phyloP scores from a whole-genome alignment of 1,284 basidiomycete species.

The Mycena citricolor region DNA sequence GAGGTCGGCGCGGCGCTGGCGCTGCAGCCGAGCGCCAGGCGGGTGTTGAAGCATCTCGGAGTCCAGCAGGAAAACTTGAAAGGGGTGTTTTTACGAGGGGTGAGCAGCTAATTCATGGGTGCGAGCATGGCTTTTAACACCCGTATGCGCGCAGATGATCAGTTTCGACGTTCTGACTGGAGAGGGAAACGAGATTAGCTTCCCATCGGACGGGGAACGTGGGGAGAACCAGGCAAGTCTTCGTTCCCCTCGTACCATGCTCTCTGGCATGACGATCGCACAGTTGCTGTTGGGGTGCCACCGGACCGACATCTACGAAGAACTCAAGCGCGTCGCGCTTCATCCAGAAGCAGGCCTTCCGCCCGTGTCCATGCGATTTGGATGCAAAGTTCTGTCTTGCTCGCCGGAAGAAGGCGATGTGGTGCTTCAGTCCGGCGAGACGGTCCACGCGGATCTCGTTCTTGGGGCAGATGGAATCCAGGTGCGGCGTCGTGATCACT shows the following conservation, averaged over 20 bases:
- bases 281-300: no score
- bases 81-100: no score
- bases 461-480: conserved; percentile 19
- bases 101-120: no score
- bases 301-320: conserved; percentile 14
- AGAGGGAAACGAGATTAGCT: no score
- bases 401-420: conserved; percentile 9
- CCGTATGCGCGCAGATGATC: no score
- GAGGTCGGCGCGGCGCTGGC: conserved; percentile 16
- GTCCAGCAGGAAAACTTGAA: conserved; percentile 5
- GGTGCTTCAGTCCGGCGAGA: conserved; percentile 7
- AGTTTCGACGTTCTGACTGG: conserved; percentile 7
- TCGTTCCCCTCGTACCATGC: no score
- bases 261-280: no score
- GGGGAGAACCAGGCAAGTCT: no score
- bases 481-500: neutral
- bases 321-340: conserved; percentile 13
- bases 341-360: conserved; percentile 11
- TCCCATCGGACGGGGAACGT: no score
- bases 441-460: conserved; percentile 12
- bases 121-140: no score
- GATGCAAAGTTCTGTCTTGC: conserved; percentile 9
- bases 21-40: conserved; percentile 9
- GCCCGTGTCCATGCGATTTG: conserved; percentile 9
- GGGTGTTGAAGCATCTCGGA: conserved; percentile 12